Evolutionary conservation across 169 alveolate species (phyloP).

Genomic region (Plasmodium inui): DNA sequence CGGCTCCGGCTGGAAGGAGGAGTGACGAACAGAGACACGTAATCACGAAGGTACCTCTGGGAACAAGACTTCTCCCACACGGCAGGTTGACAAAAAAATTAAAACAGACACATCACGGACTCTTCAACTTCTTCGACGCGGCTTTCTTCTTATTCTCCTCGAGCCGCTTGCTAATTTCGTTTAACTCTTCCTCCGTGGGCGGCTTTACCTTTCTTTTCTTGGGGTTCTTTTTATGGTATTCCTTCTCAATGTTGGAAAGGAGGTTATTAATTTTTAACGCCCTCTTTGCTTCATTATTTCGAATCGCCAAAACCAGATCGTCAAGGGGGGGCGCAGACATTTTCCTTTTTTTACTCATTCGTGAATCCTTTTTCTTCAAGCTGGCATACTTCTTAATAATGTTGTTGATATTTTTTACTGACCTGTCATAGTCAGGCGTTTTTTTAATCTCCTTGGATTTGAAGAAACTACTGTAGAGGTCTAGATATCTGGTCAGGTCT

Average conservation of each 20-base stretch:
- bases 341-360: slow-evolving; percentile 1
- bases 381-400: slow-evolving; percentile 10
- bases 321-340: slow-evolving; percentile 22
- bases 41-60: background rate
- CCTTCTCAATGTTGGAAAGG: slow-evolving; percentile 29
- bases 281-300: slow-evolving; percentile 72
- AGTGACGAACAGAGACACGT: background rate
- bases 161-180: slow-evolving; percentile 29
- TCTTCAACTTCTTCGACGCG: slow-evolving; percentile 17
- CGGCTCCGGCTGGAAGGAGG: background rate
- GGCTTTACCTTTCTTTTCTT: slow-evolving; percentile 40
- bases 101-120: background rate
- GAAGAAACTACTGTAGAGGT: slow-evolving; percentile 71
- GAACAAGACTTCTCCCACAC: too few relatives aligned
- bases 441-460: slow-evolving; percentile 33
- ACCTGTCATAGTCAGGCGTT: slow-evolving; percentile 13
- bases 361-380: slow-evolving; percentile 2
- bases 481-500: slow-evolving; percentile 78
- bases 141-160: slow-evolving; percentile 42
- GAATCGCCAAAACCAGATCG: slow-evolving; percentile 47
- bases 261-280: slow-evolving; percentile 14
- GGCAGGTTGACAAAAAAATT: slow-evolving; percentile 11
- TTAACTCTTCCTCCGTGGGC: slow-evolving; percentile 63
- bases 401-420: slow-evolving; percentile 27
- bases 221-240: slow-evolving; percentile 19